A percentile compares a stretch with the other conserved stretches of the same genome.
Conservation (phyloP, 179 eudicot species). For the Vitellaria paradoxa region DNA sequence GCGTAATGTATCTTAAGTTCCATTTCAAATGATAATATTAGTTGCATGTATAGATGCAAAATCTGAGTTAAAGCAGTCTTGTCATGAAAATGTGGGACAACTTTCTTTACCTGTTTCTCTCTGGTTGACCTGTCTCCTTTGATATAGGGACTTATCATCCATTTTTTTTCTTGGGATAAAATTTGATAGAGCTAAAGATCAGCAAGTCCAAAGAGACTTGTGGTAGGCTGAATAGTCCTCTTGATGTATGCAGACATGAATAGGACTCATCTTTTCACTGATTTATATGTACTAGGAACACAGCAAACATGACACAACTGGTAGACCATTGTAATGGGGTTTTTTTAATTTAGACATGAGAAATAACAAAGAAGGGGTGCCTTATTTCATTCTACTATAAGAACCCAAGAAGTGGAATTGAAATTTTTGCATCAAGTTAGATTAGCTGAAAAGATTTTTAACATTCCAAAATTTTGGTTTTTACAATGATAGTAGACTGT, state of each 20-base stretch:
- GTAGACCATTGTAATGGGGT: neutral
- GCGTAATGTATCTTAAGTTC: neutral
- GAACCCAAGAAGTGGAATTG: neutral
- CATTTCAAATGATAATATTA: neutral
- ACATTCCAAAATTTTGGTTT: neutral
- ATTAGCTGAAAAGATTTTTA: conserved; percentile 1
- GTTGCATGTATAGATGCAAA: neutral
- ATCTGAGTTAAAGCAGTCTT: neutral
- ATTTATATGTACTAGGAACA: neutral
- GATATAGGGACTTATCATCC: neutral
- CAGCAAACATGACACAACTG: neutral
- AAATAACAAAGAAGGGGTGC: too few species aligned
- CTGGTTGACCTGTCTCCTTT: neutral
- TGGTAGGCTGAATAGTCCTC: neutral
- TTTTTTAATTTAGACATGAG: too few species aligned
- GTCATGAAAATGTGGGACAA: neutral
- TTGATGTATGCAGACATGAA: neutral
- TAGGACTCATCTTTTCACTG: too few species aligned
- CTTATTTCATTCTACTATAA: neutral
- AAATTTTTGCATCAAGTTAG: neutral
- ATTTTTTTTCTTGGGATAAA: neutral
- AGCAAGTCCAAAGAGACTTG: neutral
- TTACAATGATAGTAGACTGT: too few species aligned
- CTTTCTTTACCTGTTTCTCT: neutral
- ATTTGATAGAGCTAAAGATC: neutral